Percentiles rank a stretch among this genome's conserved stretches.
phyloP scores from a whole-genome alignment of 1,139 yeast species.

The Sugiyamaella japonica region DNA sequence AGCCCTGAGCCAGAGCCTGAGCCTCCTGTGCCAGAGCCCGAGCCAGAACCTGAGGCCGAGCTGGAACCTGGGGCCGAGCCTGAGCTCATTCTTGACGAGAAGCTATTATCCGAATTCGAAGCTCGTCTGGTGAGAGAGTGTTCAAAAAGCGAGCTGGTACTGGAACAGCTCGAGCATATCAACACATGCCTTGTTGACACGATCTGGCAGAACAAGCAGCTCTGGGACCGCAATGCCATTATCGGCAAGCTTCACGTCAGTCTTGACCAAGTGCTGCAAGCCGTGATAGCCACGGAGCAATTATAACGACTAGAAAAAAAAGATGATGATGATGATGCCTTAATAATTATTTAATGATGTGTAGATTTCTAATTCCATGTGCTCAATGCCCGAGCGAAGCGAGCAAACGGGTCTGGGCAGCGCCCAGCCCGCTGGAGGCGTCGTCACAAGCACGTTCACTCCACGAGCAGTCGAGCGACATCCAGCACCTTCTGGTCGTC shows the following conservation, averaged over 20 bases:
- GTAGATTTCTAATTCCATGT: constrained; percentile 1
- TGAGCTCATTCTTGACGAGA: constrained; percentile 24
- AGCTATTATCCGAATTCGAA: constrained; percentile 36
- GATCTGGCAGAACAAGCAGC: constrained; percentile 66
- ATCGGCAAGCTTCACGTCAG: constrained; percentile 27
- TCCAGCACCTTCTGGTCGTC: constrained; percentile 65
- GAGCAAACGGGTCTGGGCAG: constrained; percentile 5
- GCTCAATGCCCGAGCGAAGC: neutral
- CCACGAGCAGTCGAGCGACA: constrained; percentile 38
- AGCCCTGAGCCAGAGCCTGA: constrained; percentile 23
- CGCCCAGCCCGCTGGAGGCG: constrained; percentile 7
- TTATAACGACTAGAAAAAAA: constrained; percentile 4
- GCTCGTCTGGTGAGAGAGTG: constrained; percentile 37
- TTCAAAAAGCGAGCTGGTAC: constrained; percentile 52
- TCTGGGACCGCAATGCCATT: constrained; percentile 61
- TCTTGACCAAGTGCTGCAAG: constrained; percentile 22
- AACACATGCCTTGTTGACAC: constrained; percentile 73
- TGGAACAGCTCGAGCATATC: constrained; percentile 73
- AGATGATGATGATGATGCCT: too few species aligned
- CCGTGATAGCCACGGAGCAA: constrained; percentile 2
- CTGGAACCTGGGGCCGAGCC: constrained; percentile 22
- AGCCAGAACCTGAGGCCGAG: constrained; percentile 11
- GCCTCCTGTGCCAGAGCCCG: neutral
- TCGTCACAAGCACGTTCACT: neutral
- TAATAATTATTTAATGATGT: constrained; percentile 13